Percentiles rank a stretch among this genome's conserved stretches.
phyloP scores from a whole-genome alignment of 352 stramenopile species.

The Halophytophthora batemanensis region DNA sequence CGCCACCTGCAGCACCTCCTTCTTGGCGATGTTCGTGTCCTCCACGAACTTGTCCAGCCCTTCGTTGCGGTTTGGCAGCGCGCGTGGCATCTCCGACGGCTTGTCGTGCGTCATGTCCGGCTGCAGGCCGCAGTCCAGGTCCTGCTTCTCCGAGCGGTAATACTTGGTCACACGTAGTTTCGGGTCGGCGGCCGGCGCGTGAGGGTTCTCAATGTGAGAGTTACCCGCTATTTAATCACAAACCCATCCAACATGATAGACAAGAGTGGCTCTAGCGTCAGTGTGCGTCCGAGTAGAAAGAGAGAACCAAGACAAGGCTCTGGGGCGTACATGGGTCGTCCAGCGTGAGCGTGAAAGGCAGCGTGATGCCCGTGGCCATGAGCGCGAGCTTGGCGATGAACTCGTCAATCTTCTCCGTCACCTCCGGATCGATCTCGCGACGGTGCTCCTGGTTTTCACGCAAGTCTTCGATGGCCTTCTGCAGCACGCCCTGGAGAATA shows the following conservation, averaged over 20 bases:
- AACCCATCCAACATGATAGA: too few species aligned
- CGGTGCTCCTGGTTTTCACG: constrained; percentile 77
- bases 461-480: constrained; percentile 72
- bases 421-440: constrained; percentile 73
- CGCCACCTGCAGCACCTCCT: constrained; percentile 85
- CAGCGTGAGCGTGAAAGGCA: constrained; percentile 84
- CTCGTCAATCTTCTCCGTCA: constrained; percentile 71
- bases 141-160: constrained; percentile 70
- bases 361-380: constrained; percentile 51
- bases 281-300: too few species aligned
- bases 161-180: constrained; percentile 72
- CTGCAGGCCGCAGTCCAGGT: constrained; percentile 69
- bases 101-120: constrained; percentile 57
- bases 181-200: constrained; percentile 73
- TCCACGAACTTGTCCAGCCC: constrained; percentile 63
- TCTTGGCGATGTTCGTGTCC: constrained; percentile 60
- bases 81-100: constrained; percentile 38
- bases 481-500: constrained; percentile 29
- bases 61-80: constrained; percentile 64
- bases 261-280: too few species aligned
- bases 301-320: background rate
- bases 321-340: constrained; percentile 62
- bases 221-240: constrained; percentile 48
- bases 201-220: constrained; percentile 90
- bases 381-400: constrained; percentile 77